A percentile compares a stretch with the other conserved stretches of the same genome.
These are phyloP conservation scores for Haplosporangium sp. DNA, from an alignment of 371 early-diverging fungal species.

Conservation along the genomic window DNA sequence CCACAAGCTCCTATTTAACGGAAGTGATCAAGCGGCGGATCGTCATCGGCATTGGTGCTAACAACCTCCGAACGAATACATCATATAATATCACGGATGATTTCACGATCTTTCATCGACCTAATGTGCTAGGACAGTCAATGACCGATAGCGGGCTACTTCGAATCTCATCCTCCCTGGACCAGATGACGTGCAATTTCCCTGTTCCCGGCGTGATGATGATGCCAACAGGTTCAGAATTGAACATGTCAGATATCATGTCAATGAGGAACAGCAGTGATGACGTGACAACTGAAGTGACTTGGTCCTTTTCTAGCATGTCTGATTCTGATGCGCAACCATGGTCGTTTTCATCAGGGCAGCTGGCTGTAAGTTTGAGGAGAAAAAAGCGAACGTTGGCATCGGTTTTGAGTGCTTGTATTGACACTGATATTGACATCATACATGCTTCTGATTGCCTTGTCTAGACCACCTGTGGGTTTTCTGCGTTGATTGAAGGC, in stretches of 20 bases:
- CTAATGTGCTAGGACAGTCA: slow-evolving; percentile 19
- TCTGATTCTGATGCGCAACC: slow-evolving; percentile 27
- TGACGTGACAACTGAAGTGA: background rate
- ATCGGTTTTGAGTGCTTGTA: background rate
- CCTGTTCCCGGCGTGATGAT: slow-evolving; percentile 39
- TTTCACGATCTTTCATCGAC: slow-evolving; percentile 18
- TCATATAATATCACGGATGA: slow-evolving; percentile 51
- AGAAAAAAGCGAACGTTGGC: background rate
- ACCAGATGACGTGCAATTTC: slow-evolving; percentile 6
- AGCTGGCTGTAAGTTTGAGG: slow-evolving; percentile 32
- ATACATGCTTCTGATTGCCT: background rate
- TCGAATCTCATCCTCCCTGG: slow-evolving; percentile 14
- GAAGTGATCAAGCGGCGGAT: slow-evolving; percentile 20
- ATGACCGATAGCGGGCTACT: slow-evolving; percentile 37
- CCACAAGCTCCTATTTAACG: slow-evolving; percentile 33
- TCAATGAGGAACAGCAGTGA: background rate
- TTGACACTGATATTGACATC: background rate
- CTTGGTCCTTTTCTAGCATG: slow-evolving; percentile 46
- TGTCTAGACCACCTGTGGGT: slow-evolving; percentile 36
- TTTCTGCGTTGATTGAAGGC: slow-evolving; percentile 18
- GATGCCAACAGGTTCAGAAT: slow-evolving; percentile 36
- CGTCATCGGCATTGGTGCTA: slow-evolving; percentile 32
- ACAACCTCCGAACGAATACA: slow-evolving; percentile 25
- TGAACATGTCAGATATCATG: background rate
- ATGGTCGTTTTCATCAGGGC: slow-evolving; percentile 29